Evolutionary conservation across 169 alveolate genomes (phyloP), one percentile per base, ranked within the genome.

Genomic region (Besnoitia besnoiti): DNA sequence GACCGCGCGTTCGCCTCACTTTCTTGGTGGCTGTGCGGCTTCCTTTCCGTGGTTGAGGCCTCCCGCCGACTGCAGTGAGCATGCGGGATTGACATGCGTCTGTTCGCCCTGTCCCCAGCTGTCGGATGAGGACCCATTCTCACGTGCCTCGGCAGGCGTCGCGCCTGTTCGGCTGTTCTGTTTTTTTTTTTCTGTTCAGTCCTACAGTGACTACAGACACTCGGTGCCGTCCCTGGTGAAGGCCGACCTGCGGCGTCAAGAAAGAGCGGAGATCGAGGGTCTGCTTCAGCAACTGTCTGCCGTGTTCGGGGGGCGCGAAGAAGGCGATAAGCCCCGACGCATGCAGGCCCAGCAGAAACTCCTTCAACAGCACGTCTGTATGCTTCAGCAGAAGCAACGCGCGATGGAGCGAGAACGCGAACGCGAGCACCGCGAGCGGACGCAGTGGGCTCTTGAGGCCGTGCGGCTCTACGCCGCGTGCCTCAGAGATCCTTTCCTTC

Each of bases 151-250:
- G n/a, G n/a, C n/a, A n/a, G n/a, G n/a, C n/a, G n/a, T n/a, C n/a
- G n/a, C n/a, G n/a, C n/a, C n/a, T n/a, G n/a, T n/a, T n/a, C n/a
- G n/a, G n/a, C n/a, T n/a, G n/a, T 55, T 1, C 24, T 55, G 5
- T 5, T 8, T 5, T 3, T n/a, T n/a, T 5, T 55, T 5, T 5
- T 55, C 67, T 55, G 33, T n/a, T 10, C 82, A 73, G 82, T n/a
- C 82, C 8, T 73, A 73, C 82, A 73, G 82, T 42, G 82, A 73
- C 46, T 73, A 73, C 82, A 73, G n/a, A 42, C 82, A 73, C 21
- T 73, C 82, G 12, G 46, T 73, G 10, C 47, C 82, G 16, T 35
- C 82, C 10, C 82, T 73, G 30, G 82, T 73, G 82, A 73, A 27
- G 82, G 82, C 39, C 12, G 82, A 73, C n/a, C 46, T 73, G 24